Evolutionary conservation across 257 asterid species (phyloP), one percentile per base, ranked within the genome.

Genomic region (Capsicum rhomboideum): DNA sequence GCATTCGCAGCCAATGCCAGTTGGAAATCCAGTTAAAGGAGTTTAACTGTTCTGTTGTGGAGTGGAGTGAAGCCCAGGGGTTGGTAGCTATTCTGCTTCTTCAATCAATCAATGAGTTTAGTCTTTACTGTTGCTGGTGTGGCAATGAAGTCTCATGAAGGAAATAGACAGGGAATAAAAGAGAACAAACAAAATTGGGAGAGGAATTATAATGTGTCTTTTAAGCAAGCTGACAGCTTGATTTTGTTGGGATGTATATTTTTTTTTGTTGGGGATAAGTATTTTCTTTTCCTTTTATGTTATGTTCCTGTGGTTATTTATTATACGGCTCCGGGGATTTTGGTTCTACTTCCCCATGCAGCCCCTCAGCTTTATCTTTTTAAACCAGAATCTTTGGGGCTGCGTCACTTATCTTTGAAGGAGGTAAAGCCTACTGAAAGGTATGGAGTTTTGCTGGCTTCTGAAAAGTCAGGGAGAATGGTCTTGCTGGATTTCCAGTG

Each of bases 261-360:
- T 85, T 83, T 69, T 37, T 84, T 71, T 75, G 64, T 54, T 89
- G 87, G 87, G 85, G 78, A 52, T 72, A 18, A 64, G 52, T 80
- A 7, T 23, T 63, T 56, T 72, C 78, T 31, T 16, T 23, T 67
- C 80, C 17, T 46, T 77, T 67, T 49, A 20, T 69, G 44, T 81
- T 46, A 81, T 67, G 12, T 42, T 42, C 54, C 42, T 44, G 59
- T 74, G 82, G 53, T 21, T 78, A 34, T 85, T 28, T 78, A 26
- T 85, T 79, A 64, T 21, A 37, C 29, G 26, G 66, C 54, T 12
- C 10, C 12, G 16, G 87, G 85, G 61, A 82, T 64, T 84, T 86
- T 84, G 83, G 29, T 79, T 63, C 31, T 66, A n/a, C 46, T 87
- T 50, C 85, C 83, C 84, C 68, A 58, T 49, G 78, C 29, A 50